Evolutionary conservation across 148 eudicot species (phyloP).

Genomic region (Rhododendron henanense): DNA sequence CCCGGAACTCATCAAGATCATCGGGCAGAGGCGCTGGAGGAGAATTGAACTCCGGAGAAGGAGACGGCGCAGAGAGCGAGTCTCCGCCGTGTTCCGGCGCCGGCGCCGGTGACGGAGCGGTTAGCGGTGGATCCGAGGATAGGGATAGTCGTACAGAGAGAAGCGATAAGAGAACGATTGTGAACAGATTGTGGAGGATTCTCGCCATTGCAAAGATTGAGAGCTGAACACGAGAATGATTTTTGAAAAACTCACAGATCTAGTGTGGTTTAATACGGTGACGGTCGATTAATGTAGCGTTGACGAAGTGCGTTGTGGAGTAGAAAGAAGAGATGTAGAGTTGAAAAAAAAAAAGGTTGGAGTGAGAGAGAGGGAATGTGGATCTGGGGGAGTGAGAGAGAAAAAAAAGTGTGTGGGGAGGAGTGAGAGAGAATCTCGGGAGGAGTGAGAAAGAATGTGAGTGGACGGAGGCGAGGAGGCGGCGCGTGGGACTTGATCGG

Average conservation of each 20-base stretch:
- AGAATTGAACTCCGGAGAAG: conserved; percentile 14
- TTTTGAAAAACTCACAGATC: background rate
- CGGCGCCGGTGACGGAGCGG: conserved; percentile 28
- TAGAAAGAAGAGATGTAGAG: background rate
- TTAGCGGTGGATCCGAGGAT: conserved; percentile 12
- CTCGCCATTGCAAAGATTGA: conserved; percentile 19
- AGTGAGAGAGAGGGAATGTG: background rate
- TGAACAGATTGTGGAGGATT: background rate
- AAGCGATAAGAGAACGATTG: conserved; percentile 19
- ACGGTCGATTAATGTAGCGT: background rate
- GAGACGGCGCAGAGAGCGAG: conserved; percentile 6
- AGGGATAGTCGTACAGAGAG: background rate
- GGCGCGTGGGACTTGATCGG: conserved; percentile 5
- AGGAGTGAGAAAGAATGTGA: conserved; percentile 4
- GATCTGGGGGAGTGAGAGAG: background rate
- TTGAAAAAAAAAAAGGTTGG: background rate
- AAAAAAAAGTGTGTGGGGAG: background rate
- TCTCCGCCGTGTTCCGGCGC: conserved; percentile 16
- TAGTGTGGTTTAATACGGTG: background rate
- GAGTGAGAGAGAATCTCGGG: background rate
- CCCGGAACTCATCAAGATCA: conserved; percentile 5
- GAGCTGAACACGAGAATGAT: background rate
- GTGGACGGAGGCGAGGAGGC: background rate
- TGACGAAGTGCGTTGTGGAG: background rate
- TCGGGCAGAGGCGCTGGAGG: conserved; percentile 25